Conservation (phyloP, 176 grass and related monocot genomes). For the maize (Zea mays) region Zm-B73-REFERENCE-NAM-5.0 NC_050096.1:8269501-8270000, state of each 20-base stretch:
- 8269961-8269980: constrained; percentile 53
- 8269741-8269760: constrained; percentile 23
- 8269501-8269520: constrained; percentile 50
- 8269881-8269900: no score
- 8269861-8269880: no score
- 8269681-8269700: no score
- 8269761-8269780: constrained; percentile 12
- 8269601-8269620: not conserved
- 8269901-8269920: constrained; percentile 47
- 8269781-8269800: not conserved
- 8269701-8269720: not conserved
- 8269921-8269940: constrained; percentile 34
- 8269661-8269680: no score
- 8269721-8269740: constrained; percentile 42
- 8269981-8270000: constrained; percentile 70
- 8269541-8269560: constrained; percentile 31
- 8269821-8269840: no score
- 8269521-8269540: constrained; percentile 11
- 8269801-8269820: no score
- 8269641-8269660: no score
- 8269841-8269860: no score
- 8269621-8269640: not conserved
- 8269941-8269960: constrained; percentile 17
- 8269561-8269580: constrained; percentile 21
- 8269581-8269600: constrained; percentile 69